phyloP scores from a whole-genome alignment of 2,329 filamentous ascomycete genomes.

The Stenocarpella maydis region DNA sequence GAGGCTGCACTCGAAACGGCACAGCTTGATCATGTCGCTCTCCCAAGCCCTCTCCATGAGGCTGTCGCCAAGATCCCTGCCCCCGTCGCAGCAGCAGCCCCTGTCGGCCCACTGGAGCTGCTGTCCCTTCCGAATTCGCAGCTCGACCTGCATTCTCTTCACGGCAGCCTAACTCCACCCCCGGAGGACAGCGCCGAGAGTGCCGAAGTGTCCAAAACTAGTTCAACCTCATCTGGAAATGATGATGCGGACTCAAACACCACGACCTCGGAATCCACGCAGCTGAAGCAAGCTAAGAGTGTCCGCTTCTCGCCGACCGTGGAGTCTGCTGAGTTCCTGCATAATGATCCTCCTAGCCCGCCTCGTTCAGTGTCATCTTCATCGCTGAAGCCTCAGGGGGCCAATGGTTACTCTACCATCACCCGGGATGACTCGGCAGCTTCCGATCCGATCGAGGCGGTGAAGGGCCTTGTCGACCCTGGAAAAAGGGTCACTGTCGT shows the following conservation, averaged over 20 bases:
- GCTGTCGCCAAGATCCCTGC: not conserved
- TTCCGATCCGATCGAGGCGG: not conserved
- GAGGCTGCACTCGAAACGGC: conserved; percentile 50
- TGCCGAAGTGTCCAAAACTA: conserved; percentile 20
- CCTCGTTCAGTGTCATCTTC: conserved; percentile 36
- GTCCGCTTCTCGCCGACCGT: conserved; percentile 76
- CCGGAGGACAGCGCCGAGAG: conserved; percentile 25
- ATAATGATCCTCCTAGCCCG: conserved; percentile 60
- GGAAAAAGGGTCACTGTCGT: conserved; percentile 43
- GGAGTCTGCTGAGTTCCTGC: conserved; percentile 68
- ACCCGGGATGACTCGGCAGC: not conserved
- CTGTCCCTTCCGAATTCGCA: conserved; percentile 65
- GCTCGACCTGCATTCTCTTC: conserved; percentile 42
- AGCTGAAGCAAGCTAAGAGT: conserved; percentile 62
- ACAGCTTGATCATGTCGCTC: not conserved
- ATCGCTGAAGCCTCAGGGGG: not conserved
- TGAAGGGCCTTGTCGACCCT: not conserved
- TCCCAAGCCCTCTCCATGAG: not conserved
- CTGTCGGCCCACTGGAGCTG: conserved; percentile 57
- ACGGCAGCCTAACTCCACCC: not conserved
- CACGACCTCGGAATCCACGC: conserved; percentile 32
- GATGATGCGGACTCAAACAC: conserved; percentile 34
- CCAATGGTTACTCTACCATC: not conserved
- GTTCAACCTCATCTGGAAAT: conserved; percentile 33
- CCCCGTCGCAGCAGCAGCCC: conserved; percentile 40